Conservation (phyloP, 2,329 filamentous ascomycete species). For the Pyrenochaeta sp. region DNA sequence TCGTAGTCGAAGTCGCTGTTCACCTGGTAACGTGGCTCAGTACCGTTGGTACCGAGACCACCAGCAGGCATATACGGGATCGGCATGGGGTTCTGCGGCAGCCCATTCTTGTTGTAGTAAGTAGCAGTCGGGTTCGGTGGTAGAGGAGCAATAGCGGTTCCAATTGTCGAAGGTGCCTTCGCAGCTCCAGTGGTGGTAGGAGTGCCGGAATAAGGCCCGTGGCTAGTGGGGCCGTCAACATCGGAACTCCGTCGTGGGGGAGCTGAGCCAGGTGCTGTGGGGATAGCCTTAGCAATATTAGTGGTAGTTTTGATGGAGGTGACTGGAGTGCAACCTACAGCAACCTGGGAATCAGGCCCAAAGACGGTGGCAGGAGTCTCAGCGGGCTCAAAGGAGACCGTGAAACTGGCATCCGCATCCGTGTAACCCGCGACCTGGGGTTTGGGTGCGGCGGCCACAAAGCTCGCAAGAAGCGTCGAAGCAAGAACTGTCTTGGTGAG, state of each 20-base stretch:
- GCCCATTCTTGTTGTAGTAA: constrained; percentile 75
- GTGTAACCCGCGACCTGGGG: constrained; percentile 57
- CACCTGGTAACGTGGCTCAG: constrained; percentile 76
- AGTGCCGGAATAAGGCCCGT: constrained; percentile 73
- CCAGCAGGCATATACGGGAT: constrained; percentile 75
- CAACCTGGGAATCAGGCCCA: constrained; percentile 54
- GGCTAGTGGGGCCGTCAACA: constrained; percentile 68
- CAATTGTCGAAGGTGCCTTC: constrained; percentile 63
- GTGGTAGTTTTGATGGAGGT: background rate
- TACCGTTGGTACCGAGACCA: constrained; percentile 80
- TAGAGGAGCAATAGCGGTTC: constrained; percentile 64
- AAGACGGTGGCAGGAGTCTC: constrained; percentile 53
- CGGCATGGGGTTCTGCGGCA: constrained; percentile 72
- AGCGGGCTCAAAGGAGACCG: constrained; percentile 40
- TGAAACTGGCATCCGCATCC: constrained; percentile 55
- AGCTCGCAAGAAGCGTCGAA: constrained; percentile 46
- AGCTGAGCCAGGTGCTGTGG: constrained; percentile 44
- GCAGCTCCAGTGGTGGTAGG: constrained; percentile 75
- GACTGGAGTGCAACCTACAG: constrained; percentile 37
- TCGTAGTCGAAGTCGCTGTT: constrained; percentile 86
- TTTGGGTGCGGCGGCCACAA: constrained; percentile 48
- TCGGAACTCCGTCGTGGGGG: constrained; percentile 58
- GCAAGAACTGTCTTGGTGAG: constrained; percentile 45
- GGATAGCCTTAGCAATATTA: constrained; percentile 16
- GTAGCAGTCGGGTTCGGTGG: constrained; percentile 69